Conservation (phyloP, 495 filamentous ascomycete genomes). For the Lasiosphaeriaceae sp. region DNA sequence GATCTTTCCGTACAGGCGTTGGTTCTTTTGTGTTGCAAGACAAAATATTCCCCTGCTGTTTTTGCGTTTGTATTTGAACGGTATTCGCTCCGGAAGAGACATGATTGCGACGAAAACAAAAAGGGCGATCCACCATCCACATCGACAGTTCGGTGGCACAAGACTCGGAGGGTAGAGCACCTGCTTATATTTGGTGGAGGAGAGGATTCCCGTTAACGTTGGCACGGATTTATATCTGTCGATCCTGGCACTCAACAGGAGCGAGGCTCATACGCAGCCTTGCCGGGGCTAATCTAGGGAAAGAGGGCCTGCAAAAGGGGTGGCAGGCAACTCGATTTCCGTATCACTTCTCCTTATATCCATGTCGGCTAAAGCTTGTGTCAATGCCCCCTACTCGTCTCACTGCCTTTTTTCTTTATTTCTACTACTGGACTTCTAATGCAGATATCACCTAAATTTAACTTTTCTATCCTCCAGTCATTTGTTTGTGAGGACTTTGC, state of each 20-base stretch:
- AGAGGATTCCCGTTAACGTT: background rate
- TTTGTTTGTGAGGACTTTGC: too few species aligned
- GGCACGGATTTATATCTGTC: background rate
- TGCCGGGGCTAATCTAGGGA: background rate
- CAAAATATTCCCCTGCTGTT: slow-evolving; percentile 36
- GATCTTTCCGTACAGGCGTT: slow-evolving; percentile 35
- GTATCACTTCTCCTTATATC: slow-evolving; percentile 1
- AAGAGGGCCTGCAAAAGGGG: background rate
- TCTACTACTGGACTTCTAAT: slow-evolving; percentile 53
- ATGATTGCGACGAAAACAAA: slow-evolving; percentile 24
- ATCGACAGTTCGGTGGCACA: background rate
- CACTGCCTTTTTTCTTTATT: slow-evolving; percentile 38
- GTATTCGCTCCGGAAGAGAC: slow-evolving; percentile 23
- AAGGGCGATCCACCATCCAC: slow-evolving; percentile 2
- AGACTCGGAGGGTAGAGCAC: background rate
- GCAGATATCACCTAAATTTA: slow-evolving; percentile 49
- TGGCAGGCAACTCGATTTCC: background rate
- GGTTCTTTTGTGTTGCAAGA: slow-evolving; percentile 33
- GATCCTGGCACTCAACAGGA: background rate
- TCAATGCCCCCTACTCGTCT: slow-evolving; percentile 17
- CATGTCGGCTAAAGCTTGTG: slow-evolving; percentile 19
- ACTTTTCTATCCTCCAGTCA: slow-evolving; percentile 19
- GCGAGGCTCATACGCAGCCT: background rate
- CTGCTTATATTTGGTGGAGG: background rate
- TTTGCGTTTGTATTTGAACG: slow-evolving; percentile 24